Conservation (phyloP, 192 early-diverging fungal species). For the Coemansia javaensis region DNA sequence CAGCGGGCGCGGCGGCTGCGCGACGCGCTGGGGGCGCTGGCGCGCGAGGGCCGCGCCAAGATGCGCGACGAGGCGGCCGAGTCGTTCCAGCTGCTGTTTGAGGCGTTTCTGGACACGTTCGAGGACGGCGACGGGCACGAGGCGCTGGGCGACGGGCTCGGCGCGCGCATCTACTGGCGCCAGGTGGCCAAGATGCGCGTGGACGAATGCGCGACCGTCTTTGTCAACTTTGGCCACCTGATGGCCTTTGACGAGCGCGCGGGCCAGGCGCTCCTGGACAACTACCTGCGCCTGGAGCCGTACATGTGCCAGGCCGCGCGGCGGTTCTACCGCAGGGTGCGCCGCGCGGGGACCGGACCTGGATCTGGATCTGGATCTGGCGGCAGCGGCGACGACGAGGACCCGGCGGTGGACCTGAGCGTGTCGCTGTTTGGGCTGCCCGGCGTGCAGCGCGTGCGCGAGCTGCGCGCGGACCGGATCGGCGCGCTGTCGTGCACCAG, state of each 20-base stretch:
- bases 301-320: slow-evolving; percentile 83
- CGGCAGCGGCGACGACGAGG: slow-evolving; percentile 31
- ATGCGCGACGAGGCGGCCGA: slow-evolving; percentile 66
- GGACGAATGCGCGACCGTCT: slow-evolving; percentile 61
- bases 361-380: too few species aligned
- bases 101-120: slow-evolving; percentile 63
- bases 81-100: slow-evolving; percentile 63
- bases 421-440: slow-evolving; percentile 68
- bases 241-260: slow-evolving; percentile 53
- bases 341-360: too few species aligned
- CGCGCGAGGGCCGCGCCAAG: slow-evolving; percentile 34
- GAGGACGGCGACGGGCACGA: slow-evolving; percentile 2
- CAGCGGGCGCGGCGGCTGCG: slow-evolving; percentile 36
- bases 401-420: slow-evolving; percentile 6
- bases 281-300: slow-evolving; percentile 81
- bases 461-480: slow-evolving; percentile 75
- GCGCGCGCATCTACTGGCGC: slow-evolving; percentile 57
- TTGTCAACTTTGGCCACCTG: slow-evolving; percentile 71
- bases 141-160: slow-evolving; percentile 7
- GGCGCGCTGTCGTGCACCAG: slow-evolving; percentile 76
- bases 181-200: slow-evolving; percentile 60
- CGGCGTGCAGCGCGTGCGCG: slow-evolving; percentile 64
- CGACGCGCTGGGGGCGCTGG: slow-evolving; percentile 26
- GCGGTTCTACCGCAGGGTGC: slow-evolving; percentile 52
- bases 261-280: slow-evolving; percentile 58